Base-by-base conservation (phyloP, 805 yeast genomes). In the Zygosaccharomyces rouxii region DNA sequence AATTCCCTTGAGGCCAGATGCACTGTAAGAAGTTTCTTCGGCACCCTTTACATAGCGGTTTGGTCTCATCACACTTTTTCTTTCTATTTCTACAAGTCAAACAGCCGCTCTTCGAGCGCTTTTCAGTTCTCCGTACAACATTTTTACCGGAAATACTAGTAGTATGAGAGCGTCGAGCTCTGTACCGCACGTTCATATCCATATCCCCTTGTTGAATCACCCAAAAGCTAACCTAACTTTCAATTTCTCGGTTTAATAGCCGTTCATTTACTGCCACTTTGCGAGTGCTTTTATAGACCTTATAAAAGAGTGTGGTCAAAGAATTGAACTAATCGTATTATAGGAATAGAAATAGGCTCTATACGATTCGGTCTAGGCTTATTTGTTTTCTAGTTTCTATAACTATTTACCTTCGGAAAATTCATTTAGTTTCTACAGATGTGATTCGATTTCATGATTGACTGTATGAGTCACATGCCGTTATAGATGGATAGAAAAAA, bases 51-150 rank as follows among this genome's bases (percentile, higher is more conserved):
- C 95, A 86, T 22, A 63, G 64, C 3, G 95, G 95, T 47, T 74
- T 74, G 1, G 74, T 69, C 60, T 86, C 94, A 59, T 87, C 84
- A 55, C 95, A 86, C 47, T 89, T 74, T 62, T 85, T 86, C 71
- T 86, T 86, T 22, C 95, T 68, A 50, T 77, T 79, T 39, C 94
- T 76, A 56, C 95, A 86, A 1, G 95, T 84, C 38, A 84, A 69
- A 62, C 95, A 86, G 0, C 95, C 95, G 73, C 75, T 72, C 58
- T 87, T 72, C 14, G 85, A 80, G 48, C 88, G 69, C 56, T 71
- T 78, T 55, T 52, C 69, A 21, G 52, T 58, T 45, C 48, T 58
- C 28, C 48, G 50, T 16, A 45, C 47, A 19, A 39, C 25, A 9
- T 25, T 40, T n/a, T 29, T 42, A 3, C 37, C 19, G 7, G 35